Evolutionary conservation across 495 filamentous ascomycete species (phyloP).

Genomic region (Penicillium herquei): DNA sequence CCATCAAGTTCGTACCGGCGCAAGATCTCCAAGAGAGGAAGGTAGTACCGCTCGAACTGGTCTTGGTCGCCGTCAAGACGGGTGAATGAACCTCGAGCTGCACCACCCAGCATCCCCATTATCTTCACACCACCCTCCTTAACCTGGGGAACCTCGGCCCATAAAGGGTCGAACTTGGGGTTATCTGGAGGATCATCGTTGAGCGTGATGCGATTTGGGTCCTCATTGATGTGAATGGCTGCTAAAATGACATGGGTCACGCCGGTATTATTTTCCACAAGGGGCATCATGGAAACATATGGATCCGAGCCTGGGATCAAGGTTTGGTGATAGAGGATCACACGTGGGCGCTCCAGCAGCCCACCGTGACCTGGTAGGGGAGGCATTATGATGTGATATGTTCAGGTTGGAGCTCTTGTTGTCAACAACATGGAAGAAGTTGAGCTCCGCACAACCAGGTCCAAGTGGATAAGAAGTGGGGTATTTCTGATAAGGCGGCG

Average conservation of each 20-base stretch:
- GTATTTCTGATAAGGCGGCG: neutral
- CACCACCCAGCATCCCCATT: slow-evolving; percentile 81
- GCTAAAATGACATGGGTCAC: slow-evolving; percentile 76
- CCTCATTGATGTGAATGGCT: slow-evolving; percentile 74
- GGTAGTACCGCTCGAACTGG: slow-evolving; percentile 67
- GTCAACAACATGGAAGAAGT: neutral
- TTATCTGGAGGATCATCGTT: slow-evolving; percentile 69
- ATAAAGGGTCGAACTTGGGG: slow-evolving; percentile 57
- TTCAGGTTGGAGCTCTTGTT: neutral
- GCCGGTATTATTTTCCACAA: slow-evolving; percentile 57
- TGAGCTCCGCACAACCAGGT: neutral
- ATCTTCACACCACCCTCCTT: slow-evolving; percentile 66
- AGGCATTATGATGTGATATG: slow-evolving; percentile 25
- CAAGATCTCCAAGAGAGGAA: slow-evolving; percentile 59
- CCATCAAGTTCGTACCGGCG: slow-evolving; percentile 60
- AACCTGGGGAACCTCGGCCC: slow-evolving; percentile 67
- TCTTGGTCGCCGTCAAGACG: slow-evolving; percentile 57
- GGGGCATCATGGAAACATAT: slow-evolving; percentile 68
- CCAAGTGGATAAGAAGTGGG: neutral
- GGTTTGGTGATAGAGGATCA: slow-evolving; percentile 75
- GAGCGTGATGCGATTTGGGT: slow-evolving; percentile 59
- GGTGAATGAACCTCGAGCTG: slow-evolving; percentile 66
- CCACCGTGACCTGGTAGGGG: slow-evolving; percentile 31
- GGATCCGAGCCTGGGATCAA: slow-evolving; percentile 50
- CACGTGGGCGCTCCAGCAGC: slow-evolving; percentile 36